Evolutionary conservation across 257 asterid genomes (phyloP).

Genomic region (Agastache rugosa): DNA sequence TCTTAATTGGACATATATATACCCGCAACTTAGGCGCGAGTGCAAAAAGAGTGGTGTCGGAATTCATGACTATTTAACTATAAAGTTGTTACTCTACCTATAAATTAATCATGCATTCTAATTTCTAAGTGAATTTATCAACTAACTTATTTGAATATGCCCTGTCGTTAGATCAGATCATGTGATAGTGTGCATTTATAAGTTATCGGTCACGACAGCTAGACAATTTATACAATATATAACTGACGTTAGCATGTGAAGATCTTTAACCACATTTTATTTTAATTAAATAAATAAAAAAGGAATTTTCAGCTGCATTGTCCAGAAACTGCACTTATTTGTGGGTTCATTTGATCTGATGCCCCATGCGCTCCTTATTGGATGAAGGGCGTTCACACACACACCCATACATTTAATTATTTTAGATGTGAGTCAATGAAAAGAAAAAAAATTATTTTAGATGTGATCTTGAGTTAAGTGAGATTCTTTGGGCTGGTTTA

Average conservation of each 20-base stretch:
- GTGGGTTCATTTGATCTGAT: constrained; percentile 17
- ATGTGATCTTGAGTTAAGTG: background rate
- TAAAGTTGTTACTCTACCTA: background rate
- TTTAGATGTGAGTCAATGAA: constrained; percentile 6
- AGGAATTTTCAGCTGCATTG: constrained; percentile 9
- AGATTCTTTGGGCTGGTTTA: background rate
- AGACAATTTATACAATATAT: background rate
- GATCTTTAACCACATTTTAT: background rate
- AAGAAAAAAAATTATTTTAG: no score
- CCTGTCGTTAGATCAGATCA: no score
- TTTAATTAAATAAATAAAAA: background rate
- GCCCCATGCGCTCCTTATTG: constrained; percentile 46
- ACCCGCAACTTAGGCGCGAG: no score
- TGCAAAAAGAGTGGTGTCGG: no score
- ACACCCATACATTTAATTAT: background rate
- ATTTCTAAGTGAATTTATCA: no score
- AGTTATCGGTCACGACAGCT: background rate
- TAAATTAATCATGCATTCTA: background rate
- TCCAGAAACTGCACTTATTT: constrained; percentile 37
- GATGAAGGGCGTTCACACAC: constrained; percentile 21
- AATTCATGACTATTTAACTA: background rate
- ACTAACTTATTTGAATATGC: no score
- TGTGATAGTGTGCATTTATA: background rate
- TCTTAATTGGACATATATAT: no score
- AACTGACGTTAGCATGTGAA: constrained; percentile 18